phyloP scores from a whole-genome alignment of 2,329 filamentous ascomycete species.

The Cryoendolithus antarcticus region DNA sequence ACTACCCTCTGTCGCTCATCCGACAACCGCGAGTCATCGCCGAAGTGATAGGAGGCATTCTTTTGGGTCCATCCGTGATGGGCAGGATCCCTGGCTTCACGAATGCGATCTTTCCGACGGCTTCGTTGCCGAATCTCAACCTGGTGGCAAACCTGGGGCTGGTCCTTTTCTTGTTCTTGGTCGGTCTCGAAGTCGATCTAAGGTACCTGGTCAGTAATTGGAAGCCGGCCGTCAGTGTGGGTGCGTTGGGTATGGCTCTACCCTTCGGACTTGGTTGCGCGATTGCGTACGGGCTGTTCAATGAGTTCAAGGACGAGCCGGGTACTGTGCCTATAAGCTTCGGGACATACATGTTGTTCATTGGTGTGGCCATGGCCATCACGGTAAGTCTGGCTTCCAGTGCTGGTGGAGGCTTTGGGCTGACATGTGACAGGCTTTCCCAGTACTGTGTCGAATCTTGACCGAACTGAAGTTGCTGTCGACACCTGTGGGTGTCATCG shows the following conservation, averaged over 20 bases:
- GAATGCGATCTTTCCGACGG: slow-evolving; percentile 60
- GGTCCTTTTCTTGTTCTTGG: slow-evolving; percentile 75
- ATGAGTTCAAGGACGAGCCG: slow-evolving; percentile 52
- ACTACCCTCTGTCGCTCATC: slow-evolving; percentile 64
- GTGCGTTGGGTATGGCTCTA: slow-evolving; percentile 64
- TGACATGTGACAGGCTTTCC: slow-evolving; percentile 46
- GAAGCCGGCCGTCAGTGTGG: slow-evolving; percentile 66
- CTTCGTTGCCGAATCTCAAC: slow-evolving; percentile 61
- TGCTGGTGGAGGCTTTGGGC: not conserved
- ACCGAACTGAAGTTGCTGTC: slow-evolving; percentile 77
- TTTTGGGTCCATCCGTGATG: slow-evolving; percentile 79
- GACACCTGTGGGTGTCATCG: slow-evolving; percentile 76
- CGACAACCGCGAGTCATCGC: slow-evolving; percentile 74
- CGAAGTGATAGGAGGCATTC: slow-evolving; percentile 72
- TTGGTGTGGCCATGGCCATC: slow-evolving; percentile 87
- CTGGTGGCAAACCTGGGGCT: slow-evolving; percentile 75
- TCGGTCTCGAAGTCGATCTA: slow-evolving; percentile 77
- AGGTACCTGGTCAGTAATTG: slow-evolving; percentile 68
- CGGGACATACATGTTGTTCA: slow-evolving; percentile 59
- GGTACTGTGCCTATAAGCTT: slow-evolving; percentile 47
- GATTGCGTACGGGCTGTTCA: slow-evolving; percentile 69
- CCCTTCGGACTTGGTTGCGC: slow-evolving; percentile 74
- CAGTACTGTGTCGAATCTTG: slow-evolving; percentile 84
- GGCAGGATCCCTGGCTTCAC: slow-evolving; percentile 73
- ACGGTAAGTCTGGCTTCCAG: slow-evolving; percentile 42